phyloP scores from a whole-genome alignment of 2,329 filamentous ascomycete species.

The Dryadomyces quercivorus region DNA sequence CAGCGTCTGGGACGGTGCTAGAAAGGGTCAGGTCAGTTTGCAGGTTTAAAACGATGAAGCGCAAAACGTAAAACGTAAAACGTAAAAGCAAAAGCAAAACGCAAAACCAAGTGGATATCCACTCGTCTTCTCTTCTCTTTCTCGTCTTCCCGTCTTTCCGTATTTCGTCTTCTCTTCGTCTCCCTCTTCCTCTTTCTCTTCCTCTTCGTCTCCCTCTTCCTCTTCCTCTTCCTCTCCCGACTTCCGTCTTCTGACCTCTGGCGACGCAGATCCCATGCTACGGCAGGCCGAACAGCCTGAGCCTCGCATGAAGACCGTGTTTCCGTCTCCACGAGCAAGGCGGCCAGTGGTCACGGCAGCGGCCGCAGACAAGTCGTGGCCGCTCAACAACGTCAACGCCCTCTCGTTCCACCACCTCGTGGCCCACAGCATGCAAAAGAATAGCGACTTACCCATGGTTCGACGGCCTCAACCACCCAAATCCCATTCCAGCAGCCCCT shows the following conservation, averaged over 20 bases:
- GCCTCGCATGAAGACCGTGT: too few species aligned
- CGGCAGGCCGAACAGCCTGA: too few species aligned
- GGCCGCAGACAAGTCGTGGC: too few species aligned
- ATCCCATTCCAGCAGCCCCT: neutral
- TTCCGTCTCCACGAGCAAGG: too few species aligned
- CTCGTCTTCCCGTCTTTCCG: neutral
- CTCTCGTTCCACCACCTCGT: neutral
- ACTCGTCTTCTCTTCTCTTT: too few species aligned
- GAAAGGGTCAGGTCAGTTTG: conserved; percentile 4
- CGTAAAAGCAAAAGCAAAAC: too few species aligned
- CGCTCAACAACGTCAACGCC: too few species aligned
- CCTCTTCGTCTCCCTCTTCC: neutral
- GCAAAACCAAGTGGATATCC: too few species aligned
- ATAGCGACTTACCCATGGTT: conserved; percentile 11
- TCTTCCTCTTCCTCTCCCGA: too few species aligned
- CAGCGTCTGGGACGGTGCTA: conserved; percentile 48
- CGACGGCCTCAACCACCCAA: conserved; percentile 4
- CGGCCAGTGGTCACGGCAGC: too few species aligned
- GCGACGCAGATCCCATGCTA: too few species aligned
- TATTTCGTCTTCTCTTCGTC: neutral
- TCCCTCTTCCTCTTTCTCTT: neutral
- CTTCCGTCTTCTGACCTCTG: too few species aligned
- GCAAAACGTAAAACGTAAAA: neutral
- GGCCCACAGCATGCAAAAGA: neutral
- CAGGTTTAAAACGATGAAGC: neutral